Base-by-base conservation (phyloP, 257 asterid species). In the Echium plantagineum region DNA sequence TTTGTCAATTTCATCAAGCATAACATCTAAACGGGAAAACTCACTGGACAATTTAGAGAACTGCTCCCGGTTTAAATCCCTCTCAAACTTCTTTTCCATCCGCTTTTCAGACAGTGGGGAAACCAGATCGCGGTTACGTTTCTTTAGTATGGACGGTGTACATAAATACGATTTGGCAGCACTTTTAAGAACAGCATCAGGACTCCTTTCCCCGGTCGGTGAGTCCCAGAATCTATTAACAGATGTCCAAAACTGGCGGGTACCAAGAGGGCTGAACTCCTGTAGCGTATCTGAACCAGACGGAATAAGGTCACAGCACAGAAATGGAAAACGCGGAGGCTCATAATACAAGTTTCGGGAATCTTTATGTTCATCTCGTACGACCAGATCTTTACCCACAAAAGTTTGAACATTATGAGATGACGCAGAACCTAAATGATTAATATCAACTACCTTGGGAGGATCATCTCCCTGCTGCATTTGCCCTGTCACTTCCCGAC, bases 241-340 rank as follows among this genome's bases (percentile, higher is more conserved):
- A 47, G 96, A 83, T 66, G 94, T 75, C 96, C 89, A 82, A 76
- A 91, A 77, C 77, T 88, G 95, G 59, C 98, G 94, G 64, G 89
- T 91, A 61, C 98, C 98, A 59, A 91, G 88, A 58, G 98, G 98
- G 66, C 98, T 91, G 76, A 73, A 91, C 60, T 91, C 98, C 75
- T 86, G 96, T 73, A 81, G 86, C 84, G 80, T 75, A 65, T 85
- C 97, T 70, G 74, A 69, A 46, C 83, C 78, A 42, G 95, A 69
- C 57, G 85, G 96, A 62, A 82, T 67, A 47, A 91, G 95, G 75
- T 91, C 98, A 68, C 98, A 91, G 66, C 95, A 88, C 20, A 91
- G 77, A 69, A 91, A 91, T 17, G 97, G 94, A 71, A 88, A 91
- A 66, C 95, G 90, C 59, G 98, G 97, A 21, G 98, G 98, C 65